phyloP scores from a whole-genome alignment of 31 red algal genomes.

The Asparagopsis taxiformis region DNA sequence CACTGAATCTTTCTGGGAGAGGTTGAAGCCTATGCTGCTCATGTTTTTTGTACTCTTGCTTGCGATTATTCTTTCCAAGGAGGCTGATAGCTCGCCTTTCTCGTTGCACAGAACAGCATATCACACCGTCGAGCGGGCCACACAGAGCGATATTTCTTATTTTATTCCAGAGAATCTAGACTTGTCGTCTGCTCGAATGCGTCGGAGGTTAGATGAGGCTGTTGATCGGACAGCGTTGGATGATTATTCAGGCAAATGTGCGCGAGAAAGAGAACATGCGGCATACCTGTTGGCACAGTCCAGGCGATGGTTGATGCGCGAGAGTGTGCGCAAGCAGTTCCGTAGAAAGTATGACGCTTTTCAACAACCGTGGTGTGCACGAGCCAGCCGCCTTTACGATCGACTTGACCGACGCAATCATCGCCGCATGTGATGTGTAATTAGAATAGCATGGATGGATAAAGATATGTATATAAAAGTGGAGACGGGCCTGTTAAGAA shows the following conservation, averaged over 20 bases:
- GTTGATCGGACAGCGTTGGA: slow-evolving; percentile 8
- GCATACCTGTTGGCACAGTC: neutral
- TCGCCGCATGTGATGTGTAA: too few species aligned
- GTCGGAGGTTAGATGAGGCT: neutral
- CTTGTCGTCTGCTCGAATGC: neutral
- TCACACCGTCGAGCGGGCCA: neutral
- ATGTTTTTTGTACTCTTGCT: slow-evolving; percentile 10
- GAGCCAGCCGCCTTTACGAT: too few species aligned
- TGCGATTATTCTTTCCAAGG: neutral
- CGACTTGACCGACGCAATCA: too few species aligned
- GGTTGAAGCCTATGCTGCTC: slow-evolving; percentile 7
- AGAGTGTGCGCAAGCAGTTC: neutral
- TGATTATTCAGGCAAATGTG: neutral
- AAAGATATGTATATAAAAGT: too few species aligned
- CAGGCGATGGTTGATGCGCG: neutral
- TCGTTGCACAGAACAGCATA: slow-evolving; percentile 3
- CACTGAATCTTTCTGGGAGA: neutral
- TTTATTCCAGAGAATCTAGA: neutral
- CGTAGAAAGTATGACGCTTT: slow-evolving; percentile 7
- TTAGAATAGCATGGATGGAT: too few species aligned
- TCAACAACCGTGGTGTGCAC: slow-evolving; percentile 15
- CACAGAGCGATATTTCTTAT: neutral
- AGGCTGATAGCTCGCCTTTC: neutral
- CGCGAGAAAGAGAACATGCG: neutral
- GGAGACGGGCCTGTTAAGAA: too few species aligned